phyloP scores from a whole-genome alignment of 2,329 filamentous ascomycete species.

The Curvularia spicifera region DNA sequence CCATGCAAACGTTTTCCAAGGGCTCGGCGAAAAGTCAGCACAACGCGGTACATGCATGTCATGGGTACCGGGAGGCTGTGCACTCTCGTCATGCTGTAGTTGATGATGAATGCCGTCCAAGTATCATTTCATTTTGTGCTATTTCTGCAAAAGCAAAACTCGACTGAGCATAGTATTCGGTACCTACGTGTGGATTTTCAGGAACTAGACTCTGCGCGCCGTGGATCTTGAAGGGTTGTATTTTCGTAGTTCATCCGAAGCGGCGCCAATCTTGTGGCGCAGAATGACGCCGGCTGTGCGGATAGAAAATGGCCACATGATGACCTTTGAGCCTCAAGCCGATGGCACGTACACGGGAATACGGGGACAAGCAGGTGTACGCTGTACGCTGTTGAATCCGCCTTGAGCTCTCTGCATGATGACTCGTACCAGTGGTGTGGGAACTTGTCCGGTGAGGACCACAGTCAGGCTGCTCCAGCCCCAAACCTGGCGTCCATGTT shows the following conservation, averaged over 20 bases:
- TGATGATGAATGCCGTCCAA: background rate
- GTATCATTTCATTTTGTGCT: background rate
- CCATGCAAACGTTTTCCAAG: constrained; percentile 21
- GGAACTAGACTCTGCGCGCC: background rate
- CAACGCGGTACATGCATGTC: constrained; percentile 11
- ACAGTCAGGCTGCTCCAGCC: constrained; percentile 6
- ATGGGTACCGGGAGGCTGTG: constrained; percentile 19
- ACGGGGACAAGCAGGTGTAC: background rate
- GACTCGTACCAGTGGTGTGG: constrained; percentile 3
- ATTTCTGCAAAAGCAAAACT: background rate
- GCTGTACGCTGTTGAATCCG: constrained; percentile 4
- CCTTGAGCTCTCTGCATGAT: constrained; percentile 13
- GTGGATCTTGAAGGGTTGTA: constrained; percentile 9
- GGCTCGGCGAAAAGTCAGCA: constrained; percentile 22
- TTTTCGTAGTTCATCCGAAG: constrained; percentile 9
- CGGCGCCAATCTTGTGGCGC: constrained; percentile 22
- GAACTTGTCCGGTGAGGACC: constrained; percentile 17
- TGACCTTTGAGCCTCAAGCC: constrained; percentile 22
- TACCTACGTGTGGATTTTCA: background rate
- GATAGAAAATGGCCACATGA: constrained; percentile 26
- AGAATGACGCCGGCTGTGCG: constrained; percentile 24
- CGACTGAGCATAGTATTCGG: background rate
- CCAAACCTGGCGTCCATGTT: background rate
- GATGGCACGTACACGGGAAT: constrained; percentile 9
- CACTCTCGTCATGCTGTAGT: constrained; percentile 5